Conservation (phyloP, 1,284 basidiomycete genomes). For the Ustilago cynodontis region DNA sequence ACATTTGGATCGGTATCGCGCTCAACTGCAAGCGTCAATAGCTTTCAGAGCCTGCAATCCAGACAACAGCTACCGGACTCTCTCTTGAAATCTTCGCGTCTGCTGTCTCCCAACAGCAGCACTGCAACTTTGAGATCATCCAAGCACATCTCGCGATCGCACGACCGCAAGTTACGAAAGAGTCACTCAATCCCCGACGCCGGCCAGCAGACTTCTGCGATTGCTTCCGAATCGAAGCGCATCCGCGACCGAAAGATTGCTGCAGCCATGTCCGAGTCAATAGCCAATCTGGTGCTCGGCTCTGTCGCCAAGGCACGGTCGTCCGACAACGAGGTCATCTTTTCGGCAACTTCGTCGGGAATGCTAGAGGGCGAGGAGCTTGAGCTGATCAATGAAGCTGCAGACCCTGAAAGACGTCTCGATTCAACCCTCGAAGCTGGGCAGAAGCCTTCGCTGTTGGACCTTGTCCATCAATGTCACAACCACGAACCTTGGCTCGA, state of each 20-base stretch:
- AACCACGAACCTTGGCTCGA: slow-evolving; percentile 66
- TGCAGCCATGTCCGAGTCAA: slow-evolving; percentile 33
- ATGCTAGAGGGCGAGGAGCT: slow-evolving; percentile 26
- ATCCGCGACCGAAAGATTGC: slow-evolving; percentile 35
- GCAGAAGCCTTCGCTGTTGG: slow-evolving; percentile 41
- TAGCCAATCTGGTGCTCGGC: slow-evolving; percentile 45
- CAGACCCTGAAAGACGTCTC: slow-evolving; percentile 24
- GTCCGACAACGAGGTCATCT: slow-evolving; percentile 35
- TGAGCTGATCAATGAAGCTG: slow-evolving; percentile 31
- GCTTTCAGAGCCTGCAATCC: neutral
- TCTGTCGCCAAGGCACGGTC: slow-evolving; percentile 16
- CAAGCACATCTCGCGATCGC: neutral
- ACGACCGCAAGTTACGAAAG: neutral
- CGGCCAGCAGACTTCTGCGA: slow-evolving; percentile 17
- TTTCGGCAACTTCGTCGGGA: slow-evolving; percentile 36
- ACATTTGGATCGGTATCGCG: neutral
- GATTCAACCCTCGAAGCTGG: neutral
- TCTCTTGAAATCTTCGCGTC: slow-evolving; percentile 25
- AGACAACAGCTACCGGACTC: slow-evolving; percentile 21
- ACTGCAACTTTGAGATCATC: slow-evolving; percentile 21
- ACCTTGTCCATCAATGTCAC: slow-evolving; percentile 58
- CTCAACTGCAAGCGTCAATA: neutral
- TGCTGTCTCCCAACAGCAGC: slow-evolving; percentile 28
- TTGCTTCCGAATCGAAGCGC: slow-evolving; percentile 41
- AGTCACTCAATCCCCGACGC: neutral